phyloP scores from a whole-genome alignment of 257 asterid species.

The Scutellaria baicalensis region DNA sequence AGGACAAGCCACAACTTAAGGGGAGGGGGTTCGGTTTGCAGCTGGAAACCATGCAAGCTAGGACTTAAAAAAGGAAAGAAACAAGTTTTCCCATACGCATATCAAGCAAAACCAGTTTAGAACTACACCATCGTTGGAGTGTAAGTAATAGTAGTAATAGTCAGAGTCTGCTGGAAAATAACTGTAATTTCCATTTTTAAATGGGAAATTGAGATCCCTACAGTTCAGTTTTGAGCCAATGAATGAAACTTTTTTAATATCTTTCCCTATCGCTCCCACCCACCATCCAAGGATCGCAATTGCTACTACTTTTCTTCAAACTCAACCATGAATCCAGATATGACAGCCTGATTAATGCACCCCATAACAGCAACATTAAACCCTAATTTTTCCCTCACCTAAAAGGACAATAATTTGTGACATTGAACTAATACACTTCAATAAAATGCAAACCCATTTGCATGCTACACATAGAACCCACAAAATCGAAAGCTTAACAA shows the following conservation, averaged over 20 bases:
- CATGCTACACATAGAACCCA: not conserved
- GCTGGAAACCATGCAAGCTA: too few species aligned
- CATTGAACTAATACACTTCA: not conserved
- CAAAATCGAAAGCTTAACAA: not conserved
- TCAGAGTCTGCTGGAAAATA: not conserved
- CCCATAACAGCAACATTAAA: not conserved
- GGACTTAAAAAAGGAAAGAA: not conserved
- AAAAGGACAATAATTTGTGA: not conserved
- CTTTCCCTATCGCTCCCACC: not conserved
- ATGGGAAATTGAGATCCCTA: not conserved
- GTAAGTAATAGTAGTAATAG: not conserved
- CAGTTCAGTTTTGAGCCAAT: not conserved
- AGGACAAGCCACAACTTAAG: too few species aligned
- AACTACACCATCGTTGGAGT: not conserved
- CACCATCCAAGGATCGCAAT: not conserved
- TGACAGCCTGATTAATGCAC: not conserved
- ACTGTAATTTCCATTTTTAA: not conserved
- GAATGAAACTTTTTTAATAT: not conserved
- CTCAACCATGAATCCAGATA: not conserved
- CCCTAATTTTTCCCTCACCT: conserved; percentile 6
- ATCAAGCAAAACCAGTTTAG: too few species aligned
- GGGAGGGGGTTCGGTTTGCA: too few species aligned
- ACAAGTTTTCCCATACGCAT: not conserved
- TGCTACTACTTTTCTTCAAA: not conserved
- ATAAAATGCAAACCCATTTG: not conserved